Percentiles rank a stretch among this genome's conserved stretches.
Conservation (phyloP, 2,329 filamentous ascomycete genomes). For the Colletotrichum sp. region DNA sequence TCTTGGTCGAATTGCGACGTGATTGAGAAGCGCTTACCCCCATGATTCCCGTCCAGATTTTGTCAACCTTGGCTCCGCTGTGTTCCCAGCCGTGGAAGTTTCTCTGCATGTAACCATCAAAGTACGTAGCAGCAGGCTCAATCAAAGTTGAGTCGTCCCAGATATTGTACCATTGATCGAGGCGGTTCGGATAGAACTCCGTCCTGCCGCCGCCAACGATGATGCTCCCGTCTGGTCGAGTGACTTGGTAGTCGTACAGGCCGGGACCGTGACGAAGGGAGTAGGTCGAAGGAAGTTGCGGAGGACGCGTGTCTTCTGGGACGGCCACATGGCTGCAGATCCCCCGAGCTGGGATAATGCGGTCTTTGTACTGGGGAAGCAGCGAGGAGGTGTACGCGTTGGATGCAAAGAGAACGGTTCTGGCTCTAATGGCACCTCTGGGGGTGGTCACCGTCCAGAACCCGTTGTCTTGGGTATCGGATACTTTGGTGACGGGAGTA, state of each 20-base stretch:
- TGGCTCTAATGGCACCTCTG: slow-evolving; percentile 58
- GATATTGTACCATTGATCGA: slow-evolving; percentile 45
- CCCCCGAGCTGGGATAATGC: slow-evolving; percentile 68
- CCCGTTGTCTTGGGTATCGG: slow-evolving; percentile 15
- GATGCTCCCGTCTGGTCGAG: slow-evolving; percentile 47
- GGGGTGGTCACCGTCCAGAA: slow-evolving; percentile 43
- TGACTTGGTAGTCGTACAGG: slow-evolving; percentile 43
- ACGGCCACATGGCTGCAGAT: slow-evolving; percentile 34
- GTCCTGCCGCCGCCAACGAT: slow-evolving; percentile 43
- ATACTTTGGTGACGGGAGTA: slow-evolving; percentile 23
- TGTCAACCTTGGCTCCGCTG: slow-evolving; percentile 37
- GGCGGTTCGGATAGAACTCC: not conserved
- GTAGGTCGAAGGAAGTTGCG: slow-evolving; percentile 28
- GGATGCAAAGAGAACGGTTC: slow-evolving; percentile 66
- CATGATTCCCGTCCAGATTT: slow-evolving; percentile 42
- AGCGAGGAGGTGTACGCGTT: slow-evolving; percentile 71
- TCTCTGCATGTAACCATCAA: slow-evolving; percentile 50
- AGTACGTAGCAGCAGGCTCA: slow-evolving; percentile 41
- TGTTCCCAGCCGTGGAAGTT: slow-evolving; percentile 50
- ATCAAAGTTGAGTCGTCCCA: slow-evolving; percentile 46
- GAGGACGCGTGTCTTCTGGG: slow-evolving; percentile 21
- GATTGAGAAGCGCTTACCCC: slow-evolving; percentile 28
- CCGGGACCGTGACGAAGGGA: slow-evolving; percentile 24
- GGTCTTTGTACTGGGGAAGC: slow-evolving; percentile 60
- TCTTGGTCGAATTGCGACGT: not conserved